Conservation (phyloP, 75 land plant genomes). For the Isoetes taiwanensis region DNA sequence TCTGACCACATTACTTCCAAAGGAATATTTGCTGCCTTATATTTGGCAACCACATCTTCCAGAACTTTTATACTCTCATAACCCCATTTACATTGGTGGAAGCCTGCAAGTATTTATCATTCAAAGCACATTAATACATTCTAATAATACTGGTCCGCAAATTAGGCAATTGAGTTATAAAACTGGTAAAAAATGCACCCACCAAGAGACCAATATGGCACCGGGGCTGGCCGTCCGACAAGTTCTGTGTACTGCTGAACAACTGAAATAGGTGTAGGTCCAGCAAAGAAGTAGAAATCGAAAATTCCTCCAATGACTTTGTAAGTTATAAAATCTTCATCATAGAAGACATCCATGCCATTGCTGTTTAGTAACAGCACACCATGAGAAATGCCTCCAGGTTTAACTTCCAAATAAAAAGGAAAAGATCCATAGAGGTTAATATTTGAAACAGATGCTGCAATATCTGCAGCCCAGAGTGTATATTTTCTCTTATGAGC, state of each 20-base stretch:
- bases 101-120: constrained; percentile 9
- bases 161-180: too few relatives aligned
- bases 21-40: constrained; percentile 8
- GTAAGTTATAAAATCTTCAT: constrained; percentile 41
- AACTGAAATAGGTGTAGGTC: constrained; percentile 48
- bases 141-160: too few relatives aligned
- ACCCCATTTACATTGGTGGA: constrained; percentile 17
- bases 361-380: constrained; percentile 76
- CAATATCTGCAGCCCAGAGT: constrained; percentile 54
- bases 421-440: constrained; percentile 75
- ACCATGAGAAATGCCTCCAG: constrained; percentile 46
- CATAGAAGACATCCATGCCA: constrained; percentile 70
- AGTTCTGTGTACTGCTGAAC: constrained; percentile 69
- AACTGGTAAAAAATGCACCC: constrained; percentile 1
- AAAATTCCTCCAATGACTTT: constrained; percentile 68
- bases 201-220: constrained; percentile 95
- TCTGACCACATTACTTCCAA: constrained; percentile 16
- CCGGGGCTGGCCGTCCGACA: constrained; percentile 66
- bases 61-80: constrained; percentile 12
- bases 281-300: constrained; percentile 76
- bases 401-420: constrained; percentile 68
- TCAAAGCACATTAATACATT: background rate
- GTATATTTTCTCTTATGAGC: constrained; percentile 27
- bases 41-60: constrained; percentile 8
- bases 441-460: constrained; percentile 15